Evolutionary conservation across 371 early-diverging fungal genomes (phyloP).

Genomic region (Mucor racemosus): DNA sequence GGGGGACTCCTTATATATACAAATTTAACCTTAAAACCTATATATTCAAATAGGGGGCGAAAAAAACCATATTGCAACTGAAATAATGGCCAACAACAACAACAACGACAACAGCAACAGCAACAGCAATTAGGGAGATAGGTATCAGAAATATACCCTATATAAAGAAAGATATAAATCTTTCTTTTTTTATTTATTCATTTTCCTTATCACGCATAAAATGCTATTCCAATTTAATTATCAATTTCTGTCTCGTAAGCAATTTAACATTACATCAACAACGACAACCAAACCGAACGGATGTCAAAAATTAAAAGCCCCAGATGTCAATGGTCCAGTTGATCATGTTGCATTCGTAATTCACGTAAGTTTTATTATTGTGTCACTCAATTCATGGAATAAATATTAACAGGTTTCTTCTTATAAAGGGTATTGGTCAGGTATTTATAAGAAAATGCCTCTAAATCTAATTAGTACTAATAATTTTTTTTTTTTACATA

Average conservation of each 20-base stretch:
- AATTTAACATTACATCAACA: neutral
- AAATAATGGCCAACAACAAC: neutral
- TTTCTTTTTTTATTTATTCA: neutral
- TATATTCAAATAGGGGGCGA: neutral
- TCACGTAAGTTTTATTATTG: constrained; percentile 42
- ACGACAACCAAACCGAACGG: neutral
- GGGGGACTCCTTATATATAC: neutral
- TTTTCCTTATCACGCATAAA: neutral
- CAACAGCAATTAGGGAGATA: neutral
- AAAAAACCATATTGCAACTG: neutral
- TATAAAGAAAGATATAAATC: neutral
- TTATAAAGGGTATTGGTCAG: constrained; percentile 66
- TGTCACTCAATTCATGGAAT: neutral
- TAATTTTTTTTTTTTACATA: neutral
- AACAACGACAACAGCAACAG: no score
- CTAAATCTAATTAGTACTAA: neutral
- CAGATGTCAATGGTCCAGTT: constrained; percentile 30
- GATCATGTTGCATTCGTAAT: constrained; percentile 62
- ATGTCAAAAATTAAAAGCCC: constrained; percentile 24
- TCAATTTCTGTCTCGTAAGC: constrained; percentile 3
- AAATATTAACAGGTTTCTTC: neutral
- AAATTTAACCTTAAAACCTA: neutral
- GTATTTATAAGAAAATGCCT: constrained; percentile 20
- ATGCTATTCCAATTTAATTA: constrained; percentile 14
- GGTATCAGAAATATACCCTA: neutral